Percentiles rank a stretch among this genome's conserved stretches.
phyloP scores from a whole-genome alignment of 1,139 yeast species.

The Scheffersomyces illinoinensis region DNA sequence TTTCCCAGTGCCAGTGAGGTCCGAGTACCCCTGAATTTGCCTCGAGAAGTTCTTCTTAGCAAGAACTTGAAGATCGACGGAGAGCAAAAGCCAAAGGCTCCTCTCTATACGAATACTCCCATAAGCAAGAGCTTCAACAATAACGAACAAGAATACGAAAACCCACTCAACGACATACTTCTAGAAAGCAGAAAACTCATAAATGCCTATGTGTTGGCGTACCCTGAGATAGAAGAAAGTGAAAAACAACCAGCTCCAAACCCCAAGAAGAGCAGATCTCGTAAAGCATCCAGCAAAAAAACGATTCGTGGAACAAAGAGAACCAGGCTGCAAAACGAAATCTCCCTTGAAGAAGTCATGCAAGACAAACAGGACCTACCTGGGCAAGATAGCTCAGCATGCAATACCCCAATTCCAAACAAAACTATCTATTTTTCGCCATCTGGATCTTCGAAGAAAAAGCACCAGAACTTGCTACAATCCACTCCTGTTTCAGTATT shows the following conservation, averaged over 20 bases:
- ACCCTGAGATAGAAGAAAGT: constrained; percentile 15
- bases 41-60: constrained; percentile 21
- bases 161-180: constrained; percentile 33
- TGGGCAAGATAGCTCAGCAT: constrained; percentile 14
- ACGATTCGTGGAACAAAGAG: constrained; percentile 1
- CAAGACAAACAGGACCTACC: constrained; percentile 7
- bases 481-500: constrained; percentile 28
- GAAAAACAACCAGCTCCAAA: neutral
- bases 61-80: constrained; percentile 26
- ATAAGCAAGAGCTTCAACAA: constrained; percentile 12
- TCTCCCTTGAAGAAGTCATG: constrained; percentile 1
- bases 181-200: constrained; percentile 21
- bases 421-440: constrained; percentile 36
- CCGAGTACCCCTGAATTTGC: constrained; percentile 2
- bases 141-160: constrained; percentile 10
- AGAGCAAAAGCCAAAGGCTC: constrained; percentile 15
- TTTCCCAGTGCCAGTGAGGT: constrained; percentile 16
- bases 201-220: constrained; percentile 16
- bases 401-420: constrained; percentile 31
- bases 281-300: neutral
- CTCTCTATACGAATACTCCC: constrained; percentile 11
- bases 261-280: constrained; percentile 1
- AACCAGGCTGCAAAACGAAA: constrained; percentile 7
- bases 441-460: constrained; percentile 23
- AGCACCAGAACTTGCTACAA: constrained; percentile 12